Conservation (phyloP, 1,139 yeast species). For the Entelexis sorbosivorans region DNA sequence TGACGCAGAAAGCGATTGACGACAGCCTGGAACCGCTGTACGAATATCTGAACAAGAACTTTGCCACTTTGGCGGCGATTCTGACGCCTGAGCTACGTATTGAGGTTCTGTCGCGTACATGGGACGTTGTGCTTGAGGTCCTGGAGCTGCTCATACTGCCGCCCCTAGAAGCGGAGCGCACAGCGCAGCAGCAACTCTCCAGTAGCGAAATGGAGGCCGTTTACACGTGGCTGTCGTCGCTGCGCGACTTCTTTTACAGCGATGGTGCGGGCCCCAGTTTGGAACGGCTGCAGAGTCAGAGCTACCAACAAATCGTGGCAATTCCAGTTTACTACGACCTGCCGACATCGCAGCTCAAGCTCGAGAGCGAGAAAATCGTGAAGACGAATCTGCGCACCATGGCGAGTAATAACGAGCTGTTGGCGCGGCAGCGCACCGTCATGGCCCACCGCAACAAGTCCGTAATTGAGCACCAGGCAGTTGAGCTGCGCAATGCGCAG, state of each 20-base stretch:
- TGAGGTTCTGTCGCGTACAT: conserved; percentile 64
- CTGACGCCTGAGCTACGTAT: conserved; percentile 49
- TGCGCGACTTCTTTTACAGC: conserved; percentile 65
- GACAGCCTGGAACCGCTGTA: conserved; percentile 65
- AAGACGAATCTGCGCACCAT: conserved; percentile 27
- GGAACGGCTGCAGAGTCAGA: conserved; percentile 50
- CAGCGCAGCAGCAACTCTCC: conserved; percentile 34
- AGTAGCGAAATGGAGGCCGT: conserved; percentile 52
- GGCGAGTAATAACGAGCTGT: conserved; percentile 41
- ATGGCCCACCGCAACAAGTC: conserved; percentile 61
- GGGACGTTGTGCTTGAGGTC: conserved; percentile 55
- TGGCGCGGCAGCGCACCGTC: conserved; percentile 57
- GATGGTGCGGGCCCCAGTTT: conserved; percentile 75
- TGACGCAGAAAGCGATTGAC: conserved; percentile 33
- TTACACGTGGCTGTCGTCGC: conserved; percentile 57
- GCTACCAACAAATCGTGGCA: conserved; percentile 53
- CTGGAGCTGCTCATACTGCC: conserved; percentile 67
- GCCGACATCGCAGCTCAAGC: conserved; percentile 40
- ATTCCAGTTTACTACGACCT: conserved; percentile 60
- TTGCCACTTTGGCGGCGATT: conserved; percentile 53
- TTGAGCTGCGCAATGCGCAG: conserved; percentile 43
- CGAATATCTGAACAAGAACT: conserved; percentile 60
- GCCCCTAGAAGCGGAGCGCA: conserved; percentile 49
- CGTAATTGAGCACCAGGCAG: conserved; percentile 44
- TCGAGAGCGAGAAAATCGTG: conserved; percentile 47